These are phyloP conservation scores for Phytophthora meadii DNA, from an alignment of 352 stramenopile genomes.

Conservation along the genomic window DNA sequence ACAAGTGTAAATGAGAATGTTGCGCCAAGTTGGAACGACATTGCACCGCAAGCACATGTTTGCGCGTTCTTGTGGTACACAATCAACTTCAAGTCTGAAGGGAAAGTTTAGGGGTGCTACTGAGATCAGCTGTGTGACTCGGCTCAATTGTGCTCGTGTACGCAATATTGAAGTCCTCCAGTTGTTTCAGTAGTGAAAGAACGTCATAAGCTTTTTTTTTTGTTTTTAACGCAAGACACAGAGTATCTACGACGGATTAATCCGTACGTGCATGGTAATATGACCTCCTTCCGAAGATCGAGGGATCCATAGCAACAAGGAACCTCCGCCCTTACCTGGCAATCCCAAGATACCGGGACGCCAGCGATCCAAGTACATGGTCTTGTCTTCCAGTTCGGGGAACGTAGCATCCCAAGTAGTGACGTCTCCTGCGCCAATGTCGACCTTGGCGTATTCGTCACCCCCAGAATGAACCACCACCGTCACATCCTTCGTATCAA, in stretches of 20 bases:
- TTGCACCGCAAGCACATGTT: constrained; percentile 4
- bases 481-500: constrained; percentile 42
- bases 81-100: constrained; percentile 18
- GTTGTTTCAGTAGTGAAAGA: too few species aligned
- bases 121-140: constrained; percentile 5
- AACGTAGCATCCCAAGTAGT: constrained; percentile 34
- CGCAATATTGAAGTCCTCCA: constrained; percentile 14
- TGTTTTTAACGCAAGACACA: constrained; percentile 6
- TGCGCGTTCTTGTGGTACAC: constrained; percentile 20
- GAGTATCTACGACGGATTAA: constrained; percentile 42
- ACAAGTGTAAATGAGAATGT: neutral
- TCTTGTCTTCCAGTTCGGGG: constrained; percentile 44
- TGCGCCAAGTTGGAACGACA: constrained; percentile 7
- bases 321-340: constrained; percentile 28
- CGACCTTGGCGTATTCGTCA: constrained; percentile 27
- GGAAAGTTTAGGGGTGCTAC: neutral
- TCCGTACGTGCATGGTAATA: constrained; percentile 52
- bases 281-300: constrained; percentile 37
- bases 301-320: constrained; percentile 38
- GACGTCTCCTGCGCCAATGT: constrained; percentile 28
- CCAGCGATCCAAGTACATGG: constrained; percentile 49
- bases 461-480: constrained; percentile 33
- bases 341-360: constrained; percentile 33
- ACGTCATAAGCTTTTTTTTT: too few species aligned
- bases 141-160: constrained; percentile 2